Conservation (phyloP, 2,329 filamentous ascomycete genomes). For the Apiospora kogelbergensis region DNA sequence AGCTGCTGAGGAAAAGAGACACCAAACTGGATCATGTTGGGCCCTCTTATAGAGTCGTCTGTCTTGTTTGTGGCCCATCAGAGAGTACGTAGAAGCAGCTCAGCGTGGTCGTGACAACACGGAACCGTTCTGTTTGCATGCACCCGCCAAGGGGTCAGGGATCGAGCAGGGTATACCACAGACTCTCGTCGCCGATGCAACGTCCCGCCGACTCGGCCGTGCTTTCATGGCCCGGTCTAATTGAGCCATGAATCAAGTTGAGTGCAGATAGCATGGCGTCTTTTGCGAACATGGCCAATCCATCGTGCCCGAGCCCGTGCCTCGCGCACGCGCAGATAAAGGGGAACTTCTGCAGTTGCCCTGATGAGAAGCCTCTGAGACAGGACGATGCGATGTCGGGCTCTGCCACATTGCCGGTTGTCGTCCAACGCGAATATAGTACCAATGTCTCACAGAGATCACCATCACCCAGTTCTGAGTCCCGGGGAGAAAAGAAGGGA, state of each 20-base stretch:
- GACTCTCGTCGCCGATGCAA: not conserved
- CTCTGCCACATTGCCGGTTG: not conserved
- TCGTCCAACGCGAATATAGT: not conserved
- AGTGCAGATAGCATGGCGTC: not conserved
- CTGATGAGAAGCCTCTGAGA: not conserved
- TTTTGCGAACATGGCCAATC: not conserved
- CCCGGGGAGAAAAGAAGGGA: not conserved
- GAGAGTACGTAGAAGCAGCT: not conserved
- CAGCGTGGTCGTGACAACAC: not conserved
- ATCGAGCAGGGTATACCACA: not conserved
- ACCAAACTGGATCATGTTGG: not conserved
- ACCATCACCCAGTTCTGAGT: not conserved
- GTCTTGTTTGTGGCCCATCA: not conserved
- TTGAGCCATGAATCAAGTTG: not conserved
- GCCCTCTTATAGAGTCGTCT: not conserved
- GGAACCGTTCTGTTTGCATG: not conserved
- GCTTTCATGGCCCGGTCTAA: not conserved
- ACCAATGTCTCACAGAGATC: not conserved
- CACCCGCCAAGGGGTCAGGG: not conserved
- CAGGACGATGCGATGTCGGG: not conserved
- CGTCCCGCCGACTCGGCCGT: not conserved
- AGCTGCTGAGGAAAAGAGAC: not conserved
- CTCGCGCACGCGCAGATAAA: not conserved
- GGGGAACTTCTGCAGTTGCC: not conserved
- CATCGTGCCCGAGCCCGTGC: not conserved